These are phyloP conservation scores for Colletotrichum chlorophyti DNA, from an alignment of 2,329 filamentous ascomycete genomes.

Conservation along the genomic window DNA sequence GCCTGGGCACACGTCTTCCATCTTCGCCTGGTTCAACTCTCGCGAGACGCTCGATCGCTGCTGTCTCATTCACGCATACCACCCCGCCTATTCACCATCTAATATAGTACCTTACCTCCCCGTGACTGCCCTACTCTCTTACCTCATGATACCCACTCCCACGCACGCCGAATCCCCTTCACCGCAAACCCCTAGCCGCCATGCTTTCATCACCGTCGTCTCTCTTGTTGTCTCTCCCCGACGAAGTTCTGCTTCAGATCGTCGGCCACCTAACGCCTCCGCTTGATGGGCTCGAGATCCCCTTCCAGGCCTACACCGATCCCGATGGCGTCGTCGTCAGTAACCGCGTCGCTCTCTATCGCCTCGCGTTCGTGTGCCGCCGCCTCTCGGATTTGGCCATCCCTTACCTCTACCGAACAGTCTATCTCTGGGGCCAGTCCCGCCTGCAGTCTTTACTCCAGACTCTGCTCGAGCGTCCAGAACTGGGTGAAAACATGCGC, in stretches of 20 bases:
- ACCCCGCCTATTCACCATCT: constrained; percentile 18
- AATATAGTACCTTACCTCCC: constrained; percentile 15
- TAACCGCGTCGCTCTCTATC: constrained; percentile 21
- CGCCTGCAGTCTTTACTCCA: constrained; percentile 24
- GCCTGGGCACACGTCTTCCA: constrained; percentile 5
- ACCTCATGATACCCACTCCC: neutral
- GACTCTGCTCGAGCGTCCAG: constrained; percentile 24
- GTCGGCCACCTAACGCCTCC: constrained; percentile 26
- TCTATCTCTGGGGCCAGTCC: constrained; percentile 26
- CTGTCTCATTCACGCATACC: constrained; percentile 5
- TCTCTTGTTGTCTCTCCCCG: constrained; percentile 26
- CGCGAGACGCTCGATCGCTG: neutral
- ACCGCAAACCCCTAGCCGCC: too few species aligned
- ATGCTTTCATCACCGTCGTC: constrained; percentile 1
- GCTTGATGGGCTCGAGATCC: constrained; percentile 25
- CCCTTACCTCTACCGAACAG: constrained; percentile 19
- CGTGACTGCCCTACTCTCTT: neutral
- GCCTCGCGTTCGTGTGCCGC: constrained; percentile 23
- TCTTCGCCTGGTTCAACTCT: neutral
- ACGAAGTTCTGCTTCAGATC: constrained; percentile 25
- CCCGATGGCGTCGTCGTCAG: constrained; percentile 26
- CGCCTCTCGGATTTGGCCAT: constrained; percentile 22
- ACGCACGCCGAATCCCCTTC: neutral
- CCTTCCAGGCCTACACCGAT: constrained; percentile 23
- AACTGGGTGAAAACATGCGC: constrained; percentile 25